Evolutionary conservation across 495 filamentous ascomycete species (phyloP).

Genomic region (Penicillium chermesinum): DNA sequence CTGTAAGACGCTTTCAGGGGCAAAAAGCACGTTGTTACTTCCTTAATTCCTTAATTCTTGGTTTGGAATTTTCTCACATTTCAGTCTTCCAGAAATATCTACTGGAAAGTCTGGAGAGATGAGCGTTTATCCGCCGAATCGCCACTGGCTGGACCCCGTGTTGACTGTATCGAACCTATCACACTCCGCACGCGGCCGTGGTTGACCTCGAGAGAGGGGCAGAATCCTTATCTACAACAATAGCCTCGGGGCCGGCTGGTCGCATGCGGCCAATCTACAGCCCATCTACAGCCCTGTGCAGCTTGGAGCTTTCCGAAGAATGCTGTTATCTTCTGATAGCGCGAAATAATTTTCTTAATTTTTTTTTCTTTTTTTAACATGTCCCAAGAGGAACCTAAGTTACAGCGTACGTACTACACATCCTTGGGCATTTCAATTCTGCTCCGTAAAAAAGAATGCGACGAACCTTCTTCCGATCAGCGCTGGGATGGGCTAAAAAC

Average conservation of each 20-base stretch:
- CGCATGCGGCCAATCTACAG: constrained; percentile 11
- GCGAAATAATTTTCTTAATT: no score
- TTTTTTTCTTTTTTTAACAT: no score
- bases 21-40: no score
- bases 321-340: constrained; percentile 21
- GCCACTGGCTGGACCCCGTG: constrained; percentile 8
- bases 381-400: no score
- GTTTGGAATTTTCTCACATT: neutral
- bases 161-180: constrained; percentile 16
- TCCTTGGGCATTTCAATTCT: no score
- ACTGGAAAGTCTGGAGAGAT: neutral
- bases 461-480: constrained; percentile 13
- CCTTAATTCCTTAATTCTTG: neutral
- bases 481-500: constrained; percentile 15
- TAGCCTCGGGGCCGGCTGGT: constrained; percentile 6
- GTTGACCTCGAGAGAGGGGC: constrained; percentile 5
- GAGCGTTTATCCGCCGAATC: constrained; percentile 6
- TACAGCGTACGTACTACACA: no score
- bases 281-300: constrained; percentile 1
- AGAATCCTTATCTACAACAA: constrained; percentile 3
- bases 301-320: constrained; percentile 16
- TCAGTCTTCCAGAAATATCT: constrained; percentile 2
- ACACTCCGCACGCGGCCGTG: constrained; percentile 12
- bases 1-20: no score
- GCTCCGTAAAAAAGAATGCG: neutral